These are phyloP conservation scores for Phylloporus arenicola DNA, from an alignment of 768 basidiomycete species.

Conservation along the genomic window DNA sequence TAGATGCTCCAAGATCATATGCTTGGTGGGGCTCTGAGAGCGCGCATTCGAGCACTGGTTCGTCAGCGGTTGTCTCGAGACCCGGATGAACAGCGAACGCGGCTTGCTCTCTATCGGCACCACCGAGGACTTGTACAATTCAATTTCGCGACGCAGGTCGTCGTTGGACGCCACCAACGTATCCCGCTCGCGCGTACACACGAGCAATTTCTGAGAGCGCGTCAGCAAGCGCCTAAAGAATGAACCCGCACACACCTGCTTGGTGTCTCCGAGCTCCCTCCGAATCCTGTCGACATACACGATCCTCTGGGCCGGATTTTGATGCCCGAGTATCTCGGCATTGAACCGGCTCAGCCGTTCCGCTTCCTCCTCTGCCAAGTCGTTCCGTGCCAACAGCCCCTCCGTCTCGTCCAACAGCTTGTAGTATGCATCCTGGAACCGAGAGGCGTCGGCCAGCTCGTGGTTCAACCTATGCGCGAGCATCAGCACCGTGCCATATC, in stretches of 20 bases:
- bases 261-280: conserved; percentile 70
- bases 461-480: conserved; percentile 32
- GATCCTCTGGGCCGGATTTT: conserved; percentile 81
- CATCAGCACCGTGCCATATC: neutral
- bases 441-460: conserved; percentile 56
- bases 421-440: conserved; percentile 69
- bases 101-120: conserved; percentile 47
- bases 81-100: conserved; percentile 43
- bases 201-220: conserved; percentile 41
- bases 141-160: conserved; percentile 49
- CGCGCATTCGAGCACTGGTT: conserved; percentile 37
- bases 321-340: conserved; percentile 78
- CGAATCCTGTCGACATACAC: conserved; percentile 83
- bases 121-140: conserved; percentile 56
- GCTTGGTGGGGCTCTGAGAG: conserved; percentile 13
- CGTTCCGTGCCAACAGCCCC: conserved; percentile 61
- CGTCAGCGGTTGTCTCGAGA: conserved; percentile 44
- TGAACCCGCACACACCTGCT: conserved; percentile 53
- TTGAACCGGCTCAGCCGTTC: conserved; percentile 73
- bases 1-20: conserved; percentile 28
- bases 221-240: neutral
- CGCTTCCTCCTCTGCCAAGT: conserved; percentile 77
- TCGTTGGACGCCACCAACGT: conserved; percentile 37
- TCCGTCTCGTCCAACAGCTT: conserved; percentile 59
- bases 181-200: conserved; percentile 46